Evolutionary conservation across 2,329 filamentous ascomycete genomes (phyloP), one percentile per base, ranked within the genome.

Genomic region (Aureobasidium sp.): DNA sequence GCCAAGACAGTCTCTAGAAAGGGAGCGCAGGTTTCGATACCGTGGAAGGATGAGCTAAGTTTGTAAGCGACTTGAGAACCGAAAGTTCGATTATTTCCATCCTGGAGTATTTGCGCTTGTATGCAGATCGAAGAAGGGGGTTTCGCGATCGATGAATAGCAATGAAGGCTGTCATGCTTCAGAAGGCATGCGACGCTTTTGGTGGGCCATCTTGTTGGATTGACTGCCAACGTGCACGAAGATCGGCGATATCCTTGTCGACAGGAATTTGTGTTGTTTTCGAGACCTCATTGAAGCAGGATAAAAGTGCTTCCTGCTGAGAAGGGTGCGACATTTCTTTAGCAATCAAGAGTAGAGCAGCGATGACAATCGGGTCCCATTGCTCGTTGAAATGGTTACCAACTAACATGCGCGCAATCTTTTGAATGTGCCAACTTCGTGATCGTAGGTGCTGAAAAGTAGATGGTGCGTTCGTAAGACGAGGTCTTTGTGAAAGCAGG

Each of bases 341-440:
- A 8, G 52, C 37, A 23, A 42, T 15, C 15, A 9, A 56, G 4
- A 56, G 26, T 8, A 56, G 52, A 15, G 52, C 39, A 56, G 52
- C 52, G 23, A 56, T 56, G 17, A 44, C 52, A 20, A 56, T 44
- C 26, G 39, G 52, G 5, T 56, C 52, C 52, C 52, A 56, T 39
- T 56, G 52, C 37, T 44, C 52, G 3, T 44, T 56, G 52, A 56
- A 56, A 44, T 56, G 52, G n/a, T 56, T 56, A 23, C 52, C 52
- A 6, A 56, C 37, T 17, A 44, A 23, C 37, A 56, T 56, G 15
- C 52, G 23, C 20, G 52, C 37, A 42, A 56, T 44, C 26, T 56
- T 56, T 5, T 56, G 52, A 15, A 56, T 42, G 20, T 56, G 52
- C 52, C 52, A 56, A 23, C 37, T 44, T 44, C 37, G 52, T 34